Evolutionary conservation across 768 basidiomycete species (phyloP).

Genomic region (Rhodocollybia butyracea): DNA sequence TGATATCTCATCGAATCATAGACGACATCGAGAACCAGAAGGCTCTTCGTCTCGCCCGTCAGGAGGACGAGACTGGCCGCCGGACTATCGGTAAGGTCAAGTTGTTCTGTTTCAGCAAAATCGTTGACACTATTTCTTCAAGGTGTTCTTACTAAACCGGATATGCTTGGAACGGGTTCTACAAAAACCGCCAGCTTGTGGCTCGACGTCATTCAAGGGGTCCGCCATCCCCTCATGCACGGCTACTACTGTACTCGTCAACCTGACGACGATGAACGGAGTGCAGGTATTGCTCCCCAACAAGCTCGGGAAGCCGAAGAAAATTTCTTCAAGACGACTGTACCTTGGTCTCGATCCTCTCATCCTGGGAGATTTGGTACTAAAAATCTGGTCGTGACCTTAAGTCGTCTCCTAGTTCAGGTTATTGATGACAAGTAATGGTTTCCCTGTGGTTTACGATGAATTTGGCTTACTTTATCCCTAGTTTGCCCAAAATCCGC

Average conservation of each 20-base stretch:
- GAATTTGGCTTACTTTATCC: not conserved
- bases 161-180: constrained; percentile 29
- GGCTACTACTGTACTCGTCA: constrained; percentile 44
- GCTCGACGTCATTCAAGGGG: constrained; percentile 41
- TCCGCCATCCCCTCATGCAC: constrained; percentile 32
- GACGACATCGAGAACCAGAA: constrained; percentile 62
- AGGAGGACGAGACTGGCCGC: constrained; percentile 41
- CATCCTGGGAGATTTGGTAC: constrained; percentile 32
- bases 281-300: constrained; percentile 21
- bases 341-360: constrained; percentile 32
- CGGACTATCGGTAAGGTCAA: constrained; percentile 46
- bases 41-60: constrained; percentile 43
- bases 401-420: constrained; percentile 32
- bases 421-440: constrained; percentile 30
- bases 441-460: not conserved
- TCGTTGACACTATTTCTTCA: not conserved
- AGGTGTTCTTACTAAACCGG: constrained; percentile 59
- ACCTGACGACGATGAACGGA: constrained; percentile 35
- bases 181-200: constrained; percentile 31
- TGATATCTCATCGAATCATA: constrained; percentile 14
- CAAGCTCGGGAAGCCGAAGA: constrained; percentile 32
- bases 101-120: not conserved
- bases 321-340: constrained; percentile 28
- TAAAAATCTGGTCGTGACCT: constrained; percentile 26
- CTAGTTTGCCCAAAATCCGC: constrained; percentile 22